phyloP scores from a whole-genome alignment of 441 rosid species.

The Arabidopsis lyrata region DNA sequence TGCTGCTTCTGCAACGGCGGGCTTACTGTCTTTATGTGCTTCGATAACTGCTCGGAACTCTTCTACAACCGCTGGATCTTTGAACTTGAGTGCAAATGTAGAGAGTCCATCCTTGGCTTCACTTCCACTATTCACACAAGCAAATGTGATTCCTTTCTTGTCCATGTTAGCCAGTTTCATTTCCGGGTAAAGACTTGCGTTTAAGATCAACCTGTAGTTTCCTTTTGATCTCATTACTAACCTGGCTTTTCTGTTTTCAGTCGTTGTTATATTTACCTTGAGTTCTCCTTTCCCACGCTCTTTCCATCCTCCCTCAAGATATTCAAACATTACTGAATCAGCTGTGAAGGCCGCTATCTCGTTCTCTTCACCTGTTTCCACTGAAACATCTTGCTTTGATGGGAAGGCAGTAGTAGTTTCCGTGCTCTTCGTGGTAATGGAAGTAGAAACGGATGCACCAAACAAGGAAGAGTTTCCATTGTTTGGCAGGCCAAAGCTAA shows the following conservation, averaged over 20 bases:
- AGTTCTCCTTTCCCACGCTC: constrained; percentile 96
- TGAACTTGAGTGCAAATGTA: constrained; percentile 86
- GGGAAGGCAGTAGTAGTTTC: constrained; percentile 56
- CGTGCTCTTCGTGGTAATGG: constrained; percentile 56
- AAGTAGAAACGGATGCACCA: constrained; percentile 49
- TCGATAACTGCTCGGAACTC: constrained; percentile 64
- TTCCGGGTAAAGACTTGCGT: constrained; percentile 87
- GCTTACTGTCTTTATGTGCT: constrained; percentile 58
- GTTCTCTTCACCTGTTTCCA: constrained; percentile 94
- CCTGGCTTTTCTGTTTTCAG: constrained; percentile 64
- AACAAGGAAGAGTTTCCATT: constrained; percentile 77
- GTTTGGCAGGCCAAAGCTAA: constrained; percentile 64
- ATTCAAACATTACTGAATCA: constrained; percentile 84
- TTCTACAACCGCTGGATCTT: constrained; percentile 65
- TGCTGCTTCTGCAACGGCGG: constrained; percentile 16
- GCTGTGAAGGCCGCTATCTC: constrained; percentile 74
- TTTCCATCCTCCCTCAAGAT: constrained; percentile 76
- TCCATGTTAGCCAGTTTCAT: constrained; percentile 94
- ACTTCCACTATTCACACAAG: constrained; percentile 71
- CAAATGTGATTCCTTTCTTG: constrained; percentile 87
- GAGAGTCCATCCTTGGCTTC: constrained; percentile 75
- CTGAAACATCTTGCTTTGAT: constrained; percentile 76
- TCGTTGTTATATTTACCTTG: constrained; percentile 74
- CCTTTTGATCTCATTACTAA: constrained; percentile 89
- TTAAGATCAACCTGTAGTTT: constrained; percentile 82